Conservation (phyloP, 139 green algal species). For the Ettlia oleoabundans region DNA sequence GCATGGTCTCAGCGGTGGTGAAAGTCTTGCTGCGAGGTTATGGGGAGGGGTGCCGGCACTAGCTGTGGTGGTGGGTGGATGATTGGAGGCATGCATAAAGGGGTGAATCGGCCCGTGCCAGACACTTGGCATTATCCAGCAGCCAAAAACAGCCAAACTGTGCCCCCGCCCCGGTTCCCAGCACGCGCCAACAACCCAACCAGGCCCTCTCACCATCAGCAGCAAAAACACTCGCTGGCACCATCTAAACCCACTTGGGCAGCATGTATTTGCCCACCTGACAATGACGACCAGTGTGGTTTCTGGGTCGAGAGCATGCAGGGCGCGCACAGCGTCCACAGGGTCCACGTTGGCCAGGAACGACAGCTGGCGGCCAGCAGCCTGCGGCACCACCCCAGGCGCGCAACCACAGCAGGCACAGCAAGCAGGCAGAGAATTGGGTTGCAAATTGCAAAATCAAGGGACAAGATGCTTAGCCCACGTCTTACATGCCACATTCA, state of each 20-base stretch:
- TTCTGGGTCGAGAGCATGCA: slow-evolving; percentile 86
- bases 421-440: not conserved
- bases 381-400: slow-evolving; percentile 43
- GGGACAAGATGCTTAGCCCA: too few species aligned
- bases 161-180: too few species aligned
- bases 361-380: slow-evolving; percentile 78
- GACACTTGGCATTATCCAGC: too few species aligned
- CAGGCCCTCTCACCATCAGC: not conserved
- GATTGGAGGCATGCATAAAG: too few species aligned
- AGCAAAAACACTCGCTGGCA: too few species aligned
- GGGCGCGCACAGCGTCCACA: slow-evolving; percentile 94
- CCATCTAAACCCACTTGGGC: too few species aligned
- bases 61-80: too few species aligned
- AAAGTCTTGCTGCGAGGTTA: slow-evolving; percentile 90
- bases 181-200: not conserved
- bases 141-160: too few species aligned
- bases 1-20: slow-evolving; percentile 99
- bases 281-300: slow-evolving; percentile 97
- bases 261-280: slow-evolving; percentile 35
- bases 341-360: slow-evolving; percentile 99
- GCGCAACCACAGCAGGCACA: slow-evolving; percentile 23
- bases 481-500: too few species aligned
- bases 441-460: too few species aligned
- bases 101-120: too few species aligned
- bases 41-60: not conserved